Evolutionary conservation across 192 early-diverging fungal species (phyloP), one percentile per base, ranked within the genome.

Genomic region (Dissophora ornata): DNA sequence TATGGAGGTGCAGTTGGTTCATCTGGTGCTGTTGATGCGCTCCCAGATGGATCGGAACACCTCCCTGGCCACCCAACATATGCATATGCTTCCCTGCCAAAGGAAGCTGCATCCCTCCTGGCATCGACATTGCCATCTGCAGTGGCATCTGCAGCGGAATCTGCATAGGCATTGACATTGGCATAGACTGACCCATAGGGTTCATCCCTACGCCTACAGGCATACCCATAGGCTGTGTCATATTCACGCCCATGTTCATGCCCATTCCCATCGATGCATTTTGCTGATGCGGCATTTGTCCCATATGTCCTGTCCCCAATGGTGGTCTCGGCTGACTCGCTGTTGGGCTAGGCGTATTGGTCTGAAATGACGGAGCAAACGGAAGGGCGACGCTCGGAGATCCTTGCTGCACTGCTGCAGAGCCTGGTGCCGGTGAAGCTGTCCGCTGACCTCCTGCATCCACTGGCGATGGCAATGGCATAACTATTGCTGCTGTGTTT

Each of bases 1-100:
- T 32, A 24, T 68, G 66, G 13, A 58, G 21, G 3, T 68, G 66
- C 29, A 57, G 29, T 12, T 58, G 54, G 18, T n/a, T 46, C 53
- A 66, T 44, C n/a, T 66, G 63, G 36, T 66, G 63, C 21, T 75
- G 71, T 13, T 75, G 71, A 29, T 75, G 71, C 7, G 63, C 50
- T 32, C 71, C 71, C 5, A 75, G 33, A 25, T 71, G 69, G 44
- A 71, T 71, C 15, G 60, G 69, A 24, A 71, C 61, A 4, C 69
- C 69, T 16, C 52, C 38, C 1, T 22, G n/a, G 6, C 60, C 44
- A 13, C 69, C 69, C 26, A 71, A 29, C 47, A 71, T 57, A 50
- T 62, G 61, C 47, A 71, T 57, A 50, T 62, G 61, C 33, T 63
- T 71, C 12, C 69, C 69, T 2, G 60, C 22, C 38, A 62, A 34